These are phyloP conservation scores for Penstemon eatonii DNA, from an alignment of 257 asterid species.

Conservation along the genomic window DNA sequence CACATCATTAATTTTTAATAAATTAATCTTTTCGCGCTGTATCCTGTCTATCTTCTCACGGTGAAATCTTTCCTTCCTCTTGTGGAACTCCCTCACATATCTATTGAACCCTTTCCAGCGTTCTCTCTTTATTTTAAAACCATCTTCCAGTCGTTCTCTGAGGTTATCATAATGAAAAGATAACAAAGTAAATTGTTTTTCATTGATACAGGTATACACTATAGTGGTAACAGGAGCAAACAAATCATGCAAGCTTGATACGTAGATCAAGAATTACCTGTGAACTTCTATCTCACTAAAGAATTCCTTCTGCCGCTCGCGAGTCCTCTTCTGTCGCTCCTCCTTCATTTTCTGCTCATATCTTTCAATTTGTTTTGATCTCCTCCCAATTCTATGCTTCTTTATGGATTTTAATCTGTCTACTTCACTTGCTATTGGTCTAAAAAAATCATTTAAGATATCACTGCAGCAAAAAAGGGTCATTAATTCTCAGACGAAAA, in stretches of 20 bases:
- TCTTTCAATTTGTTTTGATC: slow-evolving; percentile 91
- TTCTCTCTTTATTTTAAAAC: slow-evolving; percentile 86
- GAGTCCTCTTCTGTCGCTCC: slow-evolving; percentile 92
- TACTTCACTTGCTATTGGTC: slow-evolving; percentile 76
- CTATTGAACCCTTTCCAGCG: slow-evolving; percentile 92
- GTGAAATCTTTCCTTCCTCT: slow-evolving; percentile 91
- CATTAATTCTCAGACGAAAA: background rate
- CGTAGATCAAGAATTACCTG: slow-evolving; percentile 51
- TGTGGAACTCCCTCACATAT: slow-evolving; percentile 87
- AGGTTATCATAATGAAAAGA: slow-evolving; percentile 28
- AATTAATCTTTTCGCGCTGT: slow-evolving; percentile 98
- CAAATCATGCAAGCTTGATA: slow-evolving; percentile 16
- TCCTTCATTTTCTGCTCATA: slow-evolving; percentile 98
- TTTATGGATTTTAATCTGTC: slow-evolving; percentile 84
- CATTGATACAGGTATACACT: slow-evolving; percentile 21
- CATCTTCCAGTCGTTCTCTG: slow-evolving; percentile 96
- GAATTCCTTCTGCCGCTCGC: slow-evolving; percentile 97
- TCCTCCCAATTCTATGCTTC: slow-evolving; percentile 96
- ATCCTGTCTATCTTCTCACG: slow-evolving; percentile 99
- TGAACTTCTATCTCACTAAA: slow-evolving; percentile 92
- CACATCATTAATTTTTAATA: slow-evolving; percentile 92
- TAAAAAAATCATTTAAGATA: slow-evolving; percentile 77
- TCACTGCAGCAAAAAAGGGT: slow-evolving; percentile 57
- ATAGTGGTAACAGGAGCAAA: slow-evolving; percentile 20
- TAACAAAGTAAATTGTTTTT: slow-evolving; percentile 1